These are phyloP conservation scores for Stenogyne calaminthoides DNA, from an alignment of 305 asterid species.

Conservation along the genomic window DNA sequence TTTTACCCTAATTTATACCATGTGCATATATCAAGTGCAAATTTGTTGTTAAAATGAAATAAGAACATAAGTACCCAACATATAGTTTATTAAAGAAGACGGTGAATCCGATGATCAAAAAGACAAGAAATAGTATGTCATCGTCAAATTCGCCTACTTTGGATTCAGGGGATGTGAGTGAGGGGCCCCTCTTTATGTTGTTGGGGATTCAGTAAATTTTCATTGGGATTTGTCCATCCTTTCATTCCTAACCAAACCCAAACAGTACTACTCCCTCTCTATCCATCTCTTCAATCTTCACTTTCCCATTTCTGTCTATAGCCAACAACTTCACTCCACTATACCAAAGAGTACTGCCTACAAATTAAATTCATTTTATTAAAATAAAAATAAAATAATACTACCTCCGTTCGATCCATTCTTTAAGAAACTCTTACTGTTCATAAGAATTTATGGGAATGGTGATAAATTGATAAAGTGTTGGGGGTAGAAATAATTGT, in stretches of 20 bases:
- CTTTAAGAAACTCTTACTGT: too few relatives aligned
- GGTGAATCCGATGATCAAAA: conserved; percentile 24
- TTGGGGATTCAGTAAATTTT: conserved; percentile 29
- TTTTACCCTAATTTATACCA: too few relatives aligned
- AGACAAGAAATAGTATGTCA: conserved; percentile 22
- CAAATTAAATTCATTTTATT: too few relatives aligned
- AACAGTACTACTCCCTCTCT: background rate
- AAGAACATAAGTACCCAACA: background rate
- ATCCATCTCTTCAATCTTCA: background rate
- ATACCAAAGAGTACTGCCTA: too few relatives aligned
- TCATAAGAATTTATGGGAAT: too few relatives aligned
- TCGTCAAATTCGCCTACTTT: conserved; percentile 26
- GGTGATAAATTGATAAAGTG: too few relatives aligned
- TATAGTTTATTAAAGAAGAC: background rate
- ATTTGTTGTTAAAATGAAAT: too few relatives aligned
- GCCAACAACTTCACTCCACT: background rate
- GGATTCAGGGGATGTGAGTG: conserved; percentile 13
- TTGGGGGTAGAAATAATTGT: too few relatives aligned
- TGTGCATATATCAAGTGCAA: too few relatives aligned
- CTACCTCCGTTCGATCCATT: too few relatives aligned
- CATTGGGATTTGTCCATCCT: conserved; percentile 43
- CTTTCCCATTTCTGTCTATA: background rate
- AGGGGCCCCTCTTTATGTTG: conserved; percentile 15
- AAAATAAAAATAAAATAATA: too few relatives aligned
- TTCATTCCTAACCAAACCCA: conserved; percentile 32